These are phyloP conservation scores for Glycine tomentella DNA, from an alignment of 306 rosid species.

Conservation along the genomic window DNA sequence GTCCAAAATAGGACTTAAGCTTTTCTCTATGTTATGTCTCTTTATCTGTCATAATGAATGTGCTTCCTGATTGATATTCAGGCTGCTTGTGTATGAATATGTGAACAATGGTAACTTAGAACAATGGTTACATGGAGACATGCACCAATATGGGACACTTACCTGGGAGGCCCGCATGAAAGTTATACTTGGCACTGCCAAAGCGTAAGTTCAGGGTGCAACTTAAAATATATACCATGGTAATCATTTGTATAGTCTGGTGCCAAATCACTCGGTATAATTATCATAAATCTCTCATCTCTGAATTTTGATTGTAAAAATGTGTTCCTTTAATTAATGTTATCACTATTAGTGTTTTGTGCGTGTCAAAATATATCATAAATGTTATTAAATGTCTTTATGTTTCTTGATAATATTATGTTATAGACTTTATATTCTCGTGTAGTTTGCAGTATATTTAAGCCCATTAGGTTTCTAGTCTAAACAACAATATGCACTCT, in stretches of 20 bases:
- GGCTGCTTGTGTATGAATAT: constrained; percentile 95
- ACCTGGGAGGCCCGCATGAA: constrained; percentile 96
- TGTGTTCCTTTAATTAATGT: not conserved
- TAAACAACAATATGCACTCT: not conserved
- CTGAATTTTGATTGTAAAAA: not conserved
- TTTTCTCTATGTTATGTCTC: constrained; percentile 18
- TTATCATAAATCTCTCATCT: constrained; percentile 1
- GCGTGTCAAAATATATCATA: not conserved
- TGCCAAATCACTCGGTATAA: constrained; percentile 11
- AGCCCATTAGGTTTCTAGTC: not conserved
- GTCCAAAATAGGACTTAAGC: constrained; percentile 22
- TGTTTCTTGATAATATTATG: constrained; percentile 13
- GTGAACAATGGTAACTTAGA: constrained; percentile 97
- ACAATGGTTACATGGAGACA: constrained; percentile 93
- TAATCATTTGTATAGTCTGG: not conserved
- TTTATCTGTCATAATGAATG: constrained; percentile 15
- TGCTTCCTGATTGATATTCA: constrained; percentile 45
- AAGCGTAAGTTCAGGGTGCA: constrained; percentile 79
- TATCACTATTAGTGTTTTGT: constrained; percentile 26
- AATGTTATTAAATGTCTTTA: not conserved
- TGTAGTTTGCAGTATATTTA: constrained; percentile 32
- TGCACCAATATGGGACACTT: constrained; percentile 76
- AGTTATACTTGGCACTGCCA: constrained; percentile 89
- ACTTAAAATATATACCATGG: constrained; percentile 14
- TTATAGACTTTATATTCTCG: constrained; percentile 8